Percentiles rank a stretch among this genome's conserved stretches.
phyloP scores from a whole-genome alignment of 768 basidiomycete species.

The Agrocybe chaxingu region DNA sequence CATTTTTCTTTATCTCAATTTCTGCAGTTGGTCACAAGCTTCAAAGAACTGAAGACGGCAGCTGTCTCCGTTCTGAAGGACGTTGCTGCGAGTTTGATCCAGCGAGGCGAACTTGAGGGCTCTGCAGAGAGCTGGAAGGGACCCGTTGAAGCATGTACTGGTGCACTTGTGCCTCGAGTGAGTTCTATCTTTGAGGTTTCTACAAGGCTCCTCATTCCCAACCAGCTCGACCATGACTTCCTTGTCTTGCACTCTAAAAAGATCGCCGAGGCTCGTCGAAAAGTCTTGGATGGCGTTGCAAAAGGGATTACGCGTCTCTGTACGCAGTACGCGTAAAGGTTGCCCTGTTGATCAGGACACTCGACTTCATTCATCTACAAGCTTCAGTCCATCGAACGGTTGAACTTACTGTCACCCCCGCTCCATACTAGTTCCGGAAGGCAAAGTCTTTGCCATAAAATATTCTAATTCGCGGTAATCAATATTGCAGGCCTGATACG shows the following conservation, averaged over 20 bases:
- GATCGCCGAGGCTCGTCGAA: constrained; percentile 66
- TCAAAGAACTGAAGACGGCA: constrained; percentile 58
- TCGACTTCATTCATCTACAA: neutral
- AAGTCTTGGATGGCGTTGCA: constrained; percentile 65
- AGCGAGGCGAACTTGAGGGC: constrained; percentile 48
- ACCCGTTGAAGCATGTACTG: constrained; percentile 49
- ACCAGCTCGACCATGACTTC: constrained; percentile 67
- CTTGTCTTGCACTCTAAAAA: constrained; percentile 59
- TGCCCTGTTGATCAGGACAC: neutral
- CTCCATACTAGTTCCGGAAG: neutral
- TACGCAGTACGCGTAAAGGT: constrained; percentile 29
- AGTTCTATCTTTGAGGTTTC: neutral
- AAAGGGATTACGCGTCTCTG: constrained; percentile 63
- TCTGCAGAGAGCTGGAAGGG: constrained; percentile 49
- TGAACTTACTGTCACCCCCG: constrained; percentile 4
- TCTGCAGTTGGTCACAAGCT: constrained; percentile 58
- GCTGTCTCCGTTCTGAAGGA: constrained; percentile 52
- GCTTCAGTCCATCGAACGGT: constrained; percentile 2
- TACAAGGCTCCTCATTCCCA: constrained; percentile 5
- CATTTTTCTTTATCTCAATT: constrained; percentile 6
- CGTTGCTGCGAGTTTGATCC: constrained; percentile 51
- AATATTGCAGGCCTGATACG: too few relatives aligned
- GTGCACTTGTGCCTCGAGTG: constrained; percentile 34
- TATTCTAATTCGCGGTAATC: too few relatives aligned
- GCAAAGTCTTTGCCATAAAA: too few relatives aligned